Percentiles rank a stretch among this genome's conserved stretches.
phyloP scores from a whole-genome alignment of 352 stramenopile genomes.

The Phytophthora idaei region DNA sequence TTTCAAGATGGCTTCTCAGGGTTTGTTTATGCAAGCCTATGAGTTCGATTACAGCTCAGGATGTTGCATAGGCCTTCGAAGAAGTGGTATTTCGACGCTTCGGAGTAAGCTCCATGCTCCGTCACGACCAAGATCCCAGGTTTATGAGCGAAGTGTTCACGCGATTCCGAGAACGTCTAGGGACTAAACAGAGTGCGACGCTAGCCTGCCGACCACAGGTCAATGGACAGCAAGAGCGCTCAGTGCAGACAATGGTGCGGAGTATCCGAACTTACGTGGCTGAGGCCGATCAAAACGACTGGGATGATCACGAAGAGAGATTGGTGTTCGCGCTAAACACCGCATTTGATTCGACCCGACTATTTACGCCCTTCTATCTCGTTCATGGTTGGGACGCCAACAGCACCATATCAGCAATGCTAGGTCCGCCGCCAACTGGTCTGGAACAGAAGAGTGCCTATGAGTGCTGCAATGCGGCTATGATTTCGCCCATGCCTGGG shows the following conservation, averaged over 20 bases:
- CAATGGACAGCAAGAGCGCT: not conserved
- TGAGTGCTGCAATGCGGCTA: slow-evolving; percentile 17
- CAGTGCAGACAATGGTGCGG: not conserved
- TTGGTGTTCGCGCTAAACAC: slow-evolving; percentile 1
- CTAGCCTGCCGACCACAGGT: not conserved
- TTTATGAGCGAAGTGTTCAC: no score
- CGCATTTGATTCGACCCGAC: not conserved
- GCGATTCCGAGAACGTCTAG: no score
- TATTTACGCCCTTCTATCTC: slow-evolving; percentile 4
- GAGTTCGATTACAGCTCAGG: not conserved
- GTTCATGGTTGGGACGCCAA: slow-evolving; percentile 2
- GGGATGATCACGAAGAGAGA: slow-evolving; percentile 1
- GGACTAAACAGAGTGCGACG: no score
- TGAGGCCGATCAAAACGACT: not conserved
- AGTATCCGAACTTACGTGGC: not conserved
- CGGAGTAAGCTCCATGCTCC: not conserved
- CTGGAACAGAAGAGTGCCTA: slow-evolving; percentile 5
- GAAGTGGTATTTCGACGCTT: not conserved
- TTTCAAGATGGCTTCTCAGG: not conserved
- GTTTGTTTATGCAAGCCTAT: not conserved
- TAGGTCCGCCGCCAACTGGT: not conserved
- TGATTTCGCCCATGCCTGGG: not conserved
- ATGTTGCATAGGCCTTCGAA: not conserved
- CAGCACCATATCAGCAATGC: not conserved
- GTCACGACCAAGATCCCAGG: not conserved